Conservation (phyloP, 1,284 basidiomycete genomes). For the Stereum hirsutum region DNA sequence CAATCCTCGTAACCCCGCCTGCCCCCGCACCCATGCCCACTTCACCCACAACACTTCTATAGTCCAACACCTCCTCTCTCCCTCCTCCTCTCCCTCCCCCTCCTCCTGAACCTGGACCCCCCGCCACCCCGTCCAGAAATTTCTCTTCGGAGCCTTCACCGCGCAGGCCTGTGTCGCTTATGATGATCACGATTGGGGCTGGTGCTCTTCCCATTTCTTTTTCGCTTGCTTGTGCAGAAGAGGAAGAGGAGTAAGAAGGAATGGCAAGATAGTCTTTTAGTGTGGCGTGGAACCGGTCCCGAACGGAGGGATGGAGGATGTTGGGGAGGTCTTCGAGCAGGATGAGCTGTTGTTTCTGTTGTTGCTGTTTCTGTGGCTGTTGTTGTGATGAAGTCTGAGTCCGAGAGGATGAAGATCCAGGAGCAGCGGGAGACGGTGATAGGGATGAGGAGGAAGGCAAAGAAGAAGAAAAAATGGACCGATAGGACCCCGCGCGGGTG, state of each 20-base stretch:
- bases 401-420: slow-evolving; percentile 2
- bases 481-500: slow-evolving; percentile 60
- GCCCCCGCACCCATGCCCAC: slow-evolving; percentile 44
- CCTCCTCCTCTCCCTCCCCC: slow-evolving; percentile 28
- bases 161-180: slow-evolving; percentile 76
- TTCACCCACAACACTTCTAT: slow-evolving; percentile 64
- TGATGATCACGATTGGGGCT: slow-evolving; percentile 73
- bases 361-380: background rate
- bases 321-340: slow-evolving; percentile 93
- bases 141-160: slow-evolving; percentile 44
- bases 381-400: background rate
- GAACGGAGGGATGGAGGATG: slow-evolving; percentile 68
- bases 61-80: slow-evolving; percentile 50
- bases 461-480: slow-evolving; percentile 35
- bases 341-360: slow-evolving; percentile 42
- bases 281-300: slow-evolving; percentile 67
- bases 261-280: slow-evolving; percentile 43
- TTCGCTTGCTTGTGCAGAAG: too few species aligned
- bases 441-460: background rate
- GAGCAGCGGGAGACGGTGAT: background rate
- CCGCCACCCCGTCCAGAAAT: background rate
- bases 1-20: slow-evolving; percentile 66
- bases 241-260: too few species aligned
- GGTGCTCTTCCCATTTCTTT: slow-evolving; percentile 29
- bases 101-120: slow-evolving; percentile 16